These are phyloP conservation scores for Cajanus cajan DNA, from an alignment of 306 rosid genomes.

Conservation along the genomic window DNA sequence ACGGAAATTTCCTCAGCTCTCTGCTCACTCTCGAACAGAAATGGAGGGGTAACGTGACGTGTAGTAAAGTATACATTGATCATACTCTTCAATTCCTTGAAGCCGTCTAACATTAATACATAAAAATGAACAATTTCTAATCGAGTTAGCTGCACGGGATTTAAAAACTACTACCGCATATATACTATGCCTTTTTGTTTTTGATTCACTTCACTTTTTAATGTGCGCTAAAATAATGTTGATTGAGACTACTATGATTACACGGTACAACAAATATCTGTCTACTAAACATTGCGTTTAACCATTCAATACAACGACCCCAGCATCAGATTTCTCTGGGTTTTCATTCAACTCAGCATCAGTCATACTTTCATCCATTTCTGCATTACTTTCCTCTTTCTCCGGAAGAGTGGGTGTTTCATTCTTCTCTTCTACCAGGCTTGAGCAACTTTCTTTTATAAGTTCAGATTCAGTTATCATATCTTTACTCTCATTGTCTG, in stretches of 20 bases:
- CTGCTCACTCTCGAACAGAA: background rate
- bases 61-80: slow-evolving; percentile 1
- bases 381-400: slow-evolving; percentile 19
- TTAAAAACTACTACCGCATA: background rate
- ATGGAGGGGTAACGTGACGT: background rate
- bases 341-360: slow-evolving; percentile 33
- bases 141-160: background rate
- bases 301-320: slow-evolving; percentile 53
- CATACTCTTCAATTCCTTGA: background rate
- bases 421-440: slow-evolving; percentile 21
- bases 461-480: slow-evolving; percentile 35
- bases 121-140: slow-evolving; percentile 1
- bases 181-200: slow-evolving; percentile 2
- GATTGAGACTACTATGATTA: slow-evolving; percentile 14
- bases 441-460: slow-evolving; percentile 34
- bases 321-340: slow-evolving; percentile 34
- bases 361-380: slow-evolving; percentile 27
- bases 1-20: background rate
- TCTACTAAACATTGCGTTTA: slow-evolving; percentile 14
- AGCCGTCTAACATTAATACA: background rate
- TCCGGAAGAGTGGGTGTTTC: slow-evolving; percentile 24
- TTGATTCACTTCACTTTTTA: slow-evolving; percentile 9
- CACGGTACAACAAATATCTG: slow-evolving; percentile 27
- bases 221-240: slow-evolving; percentile 9
- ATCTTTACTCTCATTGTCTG: slow-evolving; percentile 31